These are phyloP conservation scores for Candida neerlandica DNA, from an alignment of 1,139 yeast species.

Conservation along the genomic window DNA sequence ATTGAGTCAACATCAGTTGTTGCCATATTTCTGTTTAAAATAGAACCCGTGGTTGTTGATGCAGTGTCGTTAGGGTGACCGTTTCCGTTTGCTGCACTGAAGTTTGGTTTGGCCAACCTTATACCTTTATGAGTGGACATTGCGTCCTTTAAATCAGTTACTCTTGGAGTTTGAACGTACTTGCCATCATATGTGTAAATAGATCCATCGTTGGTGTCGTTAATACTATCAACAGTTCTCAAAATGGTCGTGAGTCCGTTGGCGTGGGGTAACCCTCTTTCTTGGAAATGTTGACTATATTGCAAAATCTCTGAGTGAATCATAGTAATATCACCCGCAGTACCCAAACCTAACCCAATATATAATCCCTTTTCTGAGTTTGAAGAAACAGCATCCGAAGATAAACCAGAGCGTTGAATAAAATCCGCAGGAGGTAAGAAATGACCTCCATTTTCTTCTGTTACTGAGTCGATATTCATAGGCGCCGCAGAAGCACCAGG, in stretches of 20 bases:
- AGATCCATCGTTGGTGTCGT: slow-evolving; percentile 21
- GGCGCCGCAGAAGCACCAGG: slow-evolving; percentile 3
- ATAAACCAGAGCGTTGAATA: slow-evolving; percentile 13
- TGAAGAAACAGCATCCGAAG: slow-evolving; percentile 15
- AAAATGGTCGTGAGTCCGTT: slow-evolving; percentile 11
- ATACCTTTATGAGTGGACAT: slow-evolving; percentile 19
- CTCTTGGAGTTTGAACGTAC: slow-evolving; percentile 35
- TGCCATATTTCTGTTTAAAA: slow-evolving; percentile 37
- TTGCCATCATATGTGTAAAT: slow-evolving; percentile 21
- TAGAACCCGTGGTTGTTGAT: slow-evolving; percentile 27
- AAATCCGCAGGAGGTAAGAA: slow-evolving; percentile 13
- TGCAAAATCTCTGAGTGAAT: slow-evolving; percentile 40
- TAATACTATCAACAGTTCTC: slow-evolving; percentile 9
- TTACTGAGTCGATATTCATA: neutral
- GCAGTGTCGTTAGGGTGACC: slow-evolving; percentile 1
- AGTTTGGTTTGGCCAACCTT: slow-evolving; percentile 2
- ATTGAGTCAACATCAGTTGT: slow-evolving; percentile 40
- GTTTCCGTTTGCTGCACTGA: slow-evolving; percentile 5
- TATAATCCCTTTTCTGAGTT: slow-evolving; percentile 17
- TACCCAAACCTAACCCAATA: slow-evolving; percentile 40
- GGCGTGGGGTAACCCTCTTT: slow-evolving; percentile 15
- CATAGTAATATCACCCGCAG: slow-evolving; percentile 44
- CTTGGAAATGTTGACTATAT: slow-evolving; percentile 18
- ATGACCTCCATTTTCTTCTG: slow-evolving; percentile 9
- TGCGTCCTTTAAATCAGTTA: slow-evolving; percentile 49